Conservation (phyloP, 75 land plant genomes). For the Selaginella moellendorffii region DNA sequence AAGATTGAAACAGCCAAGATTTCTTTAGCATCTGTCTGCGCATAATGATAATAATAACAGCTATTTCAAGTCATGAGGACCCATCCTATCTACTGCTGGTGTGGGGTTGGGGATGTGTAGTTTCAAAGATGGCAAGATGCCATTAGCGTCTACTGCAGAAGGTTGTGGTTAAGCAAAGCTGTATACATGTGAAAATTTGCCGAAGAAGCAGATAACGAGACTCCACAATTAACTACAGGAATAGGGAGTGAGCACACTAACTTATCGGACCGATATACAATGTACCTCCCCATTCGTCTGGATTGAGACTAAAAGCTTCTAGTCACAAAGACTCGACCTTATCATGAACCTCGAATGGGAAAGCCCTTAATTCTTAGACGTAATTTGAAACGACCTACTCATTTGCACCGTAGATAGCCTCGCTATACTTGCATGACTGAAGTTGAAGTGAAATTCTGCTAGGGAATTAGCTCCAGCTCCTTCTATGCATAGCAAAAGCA, state of each 20-base stretch:
- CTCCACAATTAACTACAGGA: conserved; percentile 55
- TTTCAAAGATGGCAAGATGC: conserved; percentile 74
- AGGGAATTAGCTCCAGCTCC: conserved; percentile 66
- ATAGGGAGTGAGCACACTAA: not conserved
- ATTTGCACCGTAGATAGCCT: conserved; percentile 73
- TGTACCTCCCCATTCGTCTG: conserved; percentile 74
- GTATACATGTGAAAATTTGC: conserved; percentile 59
- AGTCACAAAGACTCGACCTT: conserved; percentile 67
- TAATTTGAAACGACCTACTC: conserved; percentile 72
- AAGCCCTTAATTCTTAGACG: too few relatives aligned
- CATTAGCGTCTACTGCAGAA: conserved; percentile 76
- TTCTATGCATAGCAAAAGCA: not conserved
- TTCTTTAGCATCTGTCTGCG: conserved; percentile 84
- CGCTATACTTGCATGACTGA: conserved; percentile 83
- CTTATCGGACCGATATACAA: not conserved
- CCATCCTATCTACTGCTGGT: conserved; percentile 46
- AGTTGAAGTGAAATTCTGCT: conserved; percentile 64
- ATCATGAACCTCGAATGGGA: conserved; percentile 42
- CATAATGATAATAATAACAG: not conserved
- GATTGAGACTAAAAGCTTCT: conserved; percentile 54
- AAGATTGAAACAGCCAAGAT: conserved; percentile 75
- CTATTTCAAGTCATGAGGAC: too few relatives aligned
- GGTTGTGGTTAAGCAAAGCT: conserved; percentile 46
- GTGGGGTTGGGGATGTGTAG: conserved; percentile 66
- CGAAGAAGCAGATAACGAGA: conserved; percentile 35